Base-by-base conservation (phyloP, 1,139 yeast species). In the Scheffersomyces stambukii region DNA sequence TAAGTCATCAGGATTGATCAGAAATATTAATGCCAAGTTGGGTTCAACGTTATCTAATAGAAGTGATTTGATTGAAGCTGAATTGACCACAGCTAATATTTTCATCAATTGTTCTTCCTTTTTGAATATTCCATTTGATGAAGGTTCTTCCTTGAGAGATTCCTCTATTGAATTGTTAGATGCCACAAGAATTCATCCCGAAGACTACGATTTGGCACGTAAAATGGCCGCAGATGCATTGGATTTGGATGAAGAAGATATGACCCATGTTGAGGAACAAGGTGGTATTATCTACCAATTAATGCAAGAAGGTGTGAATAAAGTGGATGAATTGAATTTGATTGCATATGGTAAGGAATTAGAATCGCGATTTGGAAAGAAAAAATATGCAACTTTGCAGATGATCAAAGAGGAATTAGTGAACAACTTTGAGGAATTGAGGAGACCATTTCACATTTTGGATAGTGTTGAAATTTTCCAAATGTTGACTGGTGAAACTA, bases 201-300 rank as follows among this genome's bases (percentile, higher is more conserved):
- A 93, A 57, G 98, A 91, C 57, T 91, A 91, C 52, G 95, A 85
- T 37, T 70, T 91, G 45, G 97, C 97, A 2, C 77, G 93, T 33
- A 91, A 91, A 52, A 89, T 91, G 88, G 97, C 97, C 7, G 93
- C 96, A 3, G 98, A 91, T 64, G 97, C 98, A 1, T 69, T 91
- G 40, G 99, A 93, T 48, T 71, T 88, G 42, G 96, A 89, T 48
- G 98, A 93, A 48, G 97, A 89, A 57, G 96, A 89, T 45, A 71
- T 85, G 50, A 85, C 81, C 3, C 93, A 81, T 35, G 66, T 81
- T 37, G 94, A 84, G 44, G 70, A 64, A 37, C 73, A 67, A 41
- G 94, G 95, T 34, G 96, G 95, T 25, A 88, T 89, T 8, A 81
- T 91, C 37, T 81, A 81, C 38, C 81, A 83, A 47, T 69, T 91